phyloP scores from a whole-genome alignment of 1,284 basidiomycete genomes.

The Sanghuangporus weigelae region DNA sequence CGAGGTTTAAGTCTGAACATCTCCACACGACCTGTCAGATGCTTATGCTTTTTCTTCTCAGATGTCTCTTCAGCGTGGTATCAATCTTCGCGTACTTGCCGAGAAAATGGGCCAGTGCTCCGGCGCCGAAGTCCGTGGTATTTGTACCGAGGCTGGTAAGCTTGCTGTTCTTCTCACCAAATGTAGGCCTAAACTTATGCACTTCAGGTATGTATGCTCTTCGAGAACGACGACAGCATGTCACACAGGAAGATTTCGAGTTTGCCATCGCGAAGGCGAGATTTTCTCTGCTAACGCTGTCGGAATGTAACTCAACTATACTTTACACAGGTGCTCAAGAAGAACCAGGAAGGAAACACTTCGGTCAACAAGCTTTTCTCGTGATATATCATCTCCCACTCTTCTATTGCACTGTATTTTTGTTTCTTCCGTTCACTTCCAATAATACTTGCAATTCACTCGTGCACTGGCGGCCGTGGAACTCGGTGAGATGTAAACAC shows the following conservation, averaged over 20 bases:
- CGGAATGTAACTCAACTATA: background rate
- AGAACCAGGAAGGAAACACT: conserved; percentile 88
- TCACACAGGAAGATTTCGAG: conserved; percentile 98
- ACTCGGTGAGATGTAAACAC: background rate
- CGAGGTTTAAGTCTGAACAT: conserved; percentile 16
- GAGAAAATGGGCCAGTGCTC: conserved; percentile 99
- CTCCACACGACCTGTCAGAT: background rate
- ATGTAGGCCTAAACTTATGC: conserved; percentile 1
- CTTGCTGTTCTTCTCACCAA: conserved; percentile 17
- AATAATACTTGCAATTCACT: background rate
- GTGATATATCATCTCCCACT: conserved; percentile 29
- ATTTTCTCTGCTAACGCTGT: conserved; percentile 3
- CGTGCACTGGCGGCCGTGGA: background rate
- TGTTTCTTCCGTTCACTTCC: background rate
- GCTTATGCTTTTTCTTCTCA: conserved; percentile 27
- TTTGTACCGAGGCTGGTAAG: conserved; percentile 95
- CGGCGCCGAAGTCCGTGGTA: conserved; percentile 96
- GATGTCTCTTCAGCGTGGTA: conserved; percentile 98
- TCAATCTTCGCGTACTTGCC: conserved; percentile 90
- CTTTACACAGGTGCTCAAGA: conserved; percentile 71
- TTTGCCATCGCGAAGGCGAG: conserved; percentile 91
- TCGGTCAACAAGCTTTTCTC: conserved; percentile 89
- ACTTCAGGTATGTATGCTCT: conserved; percentile 89
- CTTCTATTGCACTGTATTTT: conserved; percentile 4
- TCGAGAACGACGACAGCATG: conserved; percentile 91